Conservation (phyloP, 2,329 filamentous ascomycete species). For the Lachnellula arida region DNA sequence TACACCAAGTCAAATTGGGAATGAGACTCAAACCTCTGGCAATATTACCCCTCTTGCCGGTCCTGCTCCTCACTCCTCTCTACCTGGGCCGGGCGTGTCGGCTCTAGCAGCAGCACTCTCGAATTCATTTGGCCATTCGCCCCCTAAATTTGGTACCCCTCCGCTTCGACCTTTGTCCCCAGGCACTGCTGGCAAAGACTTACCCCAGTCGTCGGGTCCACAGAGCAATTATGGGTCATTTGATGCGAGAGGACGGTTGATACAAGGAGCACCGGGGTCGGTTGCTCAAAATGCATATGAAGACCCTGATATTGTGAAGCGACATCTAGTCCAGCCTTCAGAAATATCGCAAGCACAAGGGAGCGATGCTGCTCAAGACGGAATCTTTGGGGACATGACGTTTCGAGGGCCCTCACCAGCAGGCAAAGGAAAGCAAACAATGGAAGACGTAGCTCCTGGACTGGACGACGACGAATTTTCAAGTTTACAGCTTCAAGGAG, state of each 20-base stretch:
- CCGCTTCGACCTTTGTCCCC: constrained; percentile 56
- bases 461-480: constrained; percentile 79
- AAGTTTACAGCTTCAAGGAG: constrained; percentile 86
- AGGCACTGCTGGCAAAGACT: constrained; percentile 39
- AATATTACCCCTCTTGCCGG: constrained; percentile 61
- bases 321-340: constrained; percentile 77
- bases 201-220: constrained; percentile 36
- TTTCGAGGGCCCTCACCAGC: constrained; percentile 34
- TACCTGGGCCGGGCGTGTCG: constrained; percentile 76
- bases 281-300: constrained; percentile 62
- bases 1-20: constrained; percentile 38
- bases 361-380: constrained; percentile 18
- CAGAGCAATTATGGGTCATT: constrained; percentile 83
- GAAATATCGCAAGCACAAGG: constrained; percentile 37
- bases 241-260: constrained; percentile 57
- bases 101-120: constrained; percentile 85
- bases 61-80: constrained; percentile 49
- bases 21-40: constrained; percentile 34
- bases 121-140: constrained; percentile 64
- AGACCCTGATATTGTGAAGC: constrained; percentile 84
- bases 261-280: constrained; percentile 37
- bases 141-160: constrained; percentile 65
- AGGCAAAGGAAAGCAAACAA: constrained; percentile 29
- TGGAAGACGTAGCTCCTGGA: constrained; percentile 31
- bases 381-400: constrained; percentile 32